Conservation (phyloP, 176 grass and related monocot genomes). For the Paspalum vaginatum region DNA sequence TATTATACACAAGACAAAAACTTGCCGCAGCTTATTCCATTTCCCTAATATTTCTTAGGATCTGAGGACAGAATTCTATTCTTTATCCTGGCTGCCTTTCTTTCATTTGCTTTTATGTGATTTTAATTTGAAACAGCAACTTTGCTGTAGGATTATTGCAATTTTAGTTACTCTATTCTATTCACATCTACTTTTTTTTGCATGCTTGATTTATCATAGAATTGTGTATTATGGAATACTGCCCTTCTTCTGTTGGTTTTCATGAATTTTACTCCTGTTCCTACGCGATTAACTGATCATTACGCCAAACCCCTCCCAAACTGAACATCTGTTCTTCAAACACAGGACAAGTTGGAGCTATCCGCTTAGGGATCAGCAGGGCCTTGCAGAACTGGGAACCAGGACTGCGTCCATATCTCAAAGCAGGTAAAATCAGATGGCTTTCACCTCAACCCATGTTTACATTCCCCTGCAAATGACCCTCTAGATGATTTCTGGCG, state of each 20-base stretch:
- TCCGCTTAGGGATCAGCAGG: conserved; percentile 91
- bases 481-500: neutral
- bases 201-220: neutral
- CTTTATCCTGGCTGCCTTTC: too few relatives aligned
- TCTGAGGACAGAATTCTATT: too few relatives aligned
- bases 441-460: neutral
- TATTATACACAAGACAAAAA: too few relatives aligned
- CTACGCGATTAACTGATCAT: conserved; percentile 1
- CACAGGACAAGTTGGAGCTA: conserved; percentile 91
- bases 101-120: neutral
- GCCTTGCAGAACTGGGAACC: conserved; percentile 96
- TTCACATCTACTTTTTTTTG: neutral
- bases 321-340: conserved; percentile 7
- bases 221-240: neutral
- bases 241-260: neutral
- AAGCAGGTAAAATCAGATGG: conserved; percentile 71
- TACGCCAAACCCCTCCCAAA: neutral
- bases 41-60: neutral
- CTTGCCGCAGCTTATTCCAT: neutral
- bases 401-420: conserved; percentile 77
- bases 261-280: conserved; percentile 8
- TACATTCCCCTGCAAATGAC: neutral
- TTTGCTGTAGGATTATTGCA: neutral
- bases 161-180: conserved; percentile 3
- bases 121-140: conserved; percentile 1